Percentiles rank a stretch among this genome's conserved stretches.
Evolutionary conservation across 2,329 filamentous ascomycete genomes (phyloP).

Genomic region (Aspergillus eucalypticola): DNA sequence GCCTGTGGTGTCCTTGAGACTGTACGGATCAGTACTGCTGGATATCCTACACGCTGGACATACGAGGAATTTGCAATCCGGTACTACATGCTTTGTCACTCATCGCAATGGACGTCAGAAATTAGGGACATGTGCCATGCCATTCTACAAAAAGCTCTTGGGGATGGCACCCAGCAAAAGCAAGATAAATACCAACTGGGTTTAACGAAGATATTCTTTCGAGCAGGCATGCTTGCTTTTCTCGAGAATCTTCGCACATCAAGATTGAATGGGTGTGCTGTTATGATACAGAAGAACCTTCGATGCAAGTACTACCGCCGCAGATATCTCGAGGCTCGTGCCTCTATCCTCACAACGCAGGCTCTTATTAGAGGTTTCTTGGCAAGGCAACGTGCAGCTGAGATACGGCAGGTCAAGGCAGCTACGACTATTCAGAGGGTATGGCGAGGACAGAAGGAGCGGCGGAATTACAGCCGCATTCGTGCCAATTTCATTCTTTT

Average conservation of each 20-base stretch:
- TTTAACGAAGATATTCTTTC: conserved; percentile 98
- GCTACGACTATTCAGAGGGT: conserved; percentile 93
- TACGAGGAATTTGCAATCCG: conserved; percentile 97
- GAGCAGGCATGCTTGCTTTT: conserved; percentile 97
- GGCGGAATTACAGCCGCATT: conserved; percentile 75
- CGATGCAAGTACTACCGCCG: conserved; percentile 92
- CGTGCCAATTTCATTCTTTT: conserved; percentile 83
- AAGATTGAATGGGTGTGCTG: conserved; percentile 87
- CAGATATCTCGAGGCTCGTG: conserved; percentile 82
- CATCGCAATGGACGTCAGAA: conserved; percentile 85
- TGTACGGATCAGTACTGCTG: conserved; percentile 93
- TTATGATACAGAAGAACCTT: conserved; percentile 98
- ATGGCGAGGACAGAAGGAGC: conserved; percentile 90
- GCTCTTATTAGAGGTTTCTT: conserved; percentile 74
- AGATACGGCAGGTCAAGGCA: conserved; percentile 78
- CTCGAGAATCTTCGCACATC: conserved; percentile 90
- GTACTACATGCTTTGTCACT: conserved; percentile 97
- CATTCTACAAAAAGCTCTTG: conserved; percentile 85
- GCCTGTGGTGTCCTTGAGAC: conserved; percentile 99
- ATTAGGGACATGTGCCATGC: conserved; percentile 92
- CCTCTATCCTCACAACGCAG: conserved; percentile 78
- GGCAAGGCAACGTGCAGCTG: conserved; percentile 74
- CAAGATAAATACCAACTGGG: conserved; percentile 96
- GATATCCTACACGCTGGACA: conserved; percentile 97
- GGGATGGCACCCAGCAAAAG: conserved; percentile 70